A percentile compares a stretch with the other conserved stretches of the same genome.
These are phyloP conservation scores for Aspergillus terreus DNA, from an alignment of 2,329 filamentous ascomycete species.

Conservation along the genomic window DNA sequence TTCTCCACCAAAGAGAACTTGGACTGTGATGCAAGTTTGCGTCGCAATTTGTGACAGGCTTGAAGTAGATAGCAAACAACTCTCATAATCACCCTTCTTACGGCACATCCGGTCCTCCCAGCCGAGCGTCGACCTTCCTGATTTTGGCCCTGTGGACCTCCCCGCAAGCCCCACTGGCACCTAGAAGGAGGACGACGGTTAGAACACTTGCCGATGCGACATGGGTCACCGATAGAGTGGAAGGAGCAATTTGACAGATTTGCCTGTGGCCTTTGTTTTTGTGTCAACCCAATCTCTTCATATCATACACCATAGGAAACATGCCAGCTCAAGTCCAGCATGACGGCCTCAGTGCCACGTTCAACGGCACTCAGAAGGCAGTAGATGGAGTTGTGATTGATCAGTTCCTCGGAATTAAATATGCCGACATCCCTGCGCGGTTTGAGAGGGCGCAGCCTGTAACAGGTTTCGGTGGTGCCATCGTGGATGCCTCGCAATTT, in stretches of 20 bases:
- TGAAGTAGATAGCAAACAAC: too few relatives aligned
- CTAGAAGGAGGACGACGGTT: too few relatives aligned
- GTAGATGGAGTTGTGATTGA: conserved; percentile 16
- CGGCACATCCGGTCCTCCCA: conserved; percentile 1
- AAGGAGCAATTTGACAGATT: too few relatives aligned
- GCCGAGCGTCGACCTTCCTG: conserved; percentile 1
- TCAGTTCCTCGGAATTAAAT: conserved; percentile 31
- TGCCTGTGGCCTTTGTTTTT: too few relatives aligned
- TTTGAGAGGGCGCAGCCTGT: conserved; percentile 28
- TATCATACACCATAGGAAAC: neutral
- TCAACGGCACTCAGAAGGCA: conserved; percentile 20
- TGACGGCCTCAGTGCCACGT: conserved; percentile 21
- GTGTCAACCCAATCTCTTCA: too few relatives aligned
- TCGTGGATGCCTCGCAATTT: conserved; percentile 33
- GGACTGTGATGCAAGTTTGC: too few relatives aligned
- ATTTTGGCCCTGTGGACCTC: conserved; percentile 12
- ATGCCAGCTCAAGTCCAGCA: conserved; percentile 25
- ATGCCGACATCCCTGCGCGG: conserved; percentile 25
- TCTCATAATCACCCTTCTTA: too few relatives aligned
- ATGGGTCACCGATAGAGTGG: too few relatives aligned
- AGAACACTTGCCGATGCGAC: too few relatives aligned
- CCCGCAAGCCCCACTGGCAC: conserved; percentile 21
- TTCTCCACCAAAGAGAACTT: too few relatives aligned
- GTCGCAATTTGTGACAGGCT: too few relatives aligned
- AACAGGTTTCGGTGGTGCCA: conserved; percentile 19